phyloP scores from a whole-genome alignment of 1,284 basidiomycete genomes.

The Fomitopsis betulina region DNA sequence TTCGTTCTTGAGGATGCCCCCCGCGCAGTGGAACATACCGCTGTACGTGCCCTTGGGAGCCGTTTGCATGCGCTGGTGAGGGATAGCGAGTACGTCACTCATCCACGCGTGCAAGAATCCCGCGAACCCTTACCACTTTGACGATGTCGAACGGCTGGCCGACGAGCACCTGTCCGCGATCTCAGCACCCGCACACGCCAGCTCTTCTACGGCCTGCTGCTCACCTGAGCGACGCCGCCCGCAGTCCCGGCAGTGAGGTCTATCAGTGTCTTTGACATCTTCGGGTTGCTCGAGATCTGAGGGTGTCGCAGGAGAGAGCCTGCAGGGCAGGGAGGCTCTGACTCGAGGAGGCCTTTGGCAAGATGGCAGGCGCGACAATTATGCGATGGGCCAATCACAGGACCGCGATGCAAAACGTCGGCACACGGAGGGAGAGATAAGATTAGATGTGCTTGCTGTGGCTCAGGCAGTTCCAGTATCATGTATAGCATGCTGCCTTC shows the following conservation, averaged over 20 bases:
- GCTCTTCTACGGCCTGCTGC: slow-evolving; percentile 7
- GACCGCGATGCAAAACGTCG: slow-evolving; percentile 11
- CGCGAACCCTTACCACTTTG: slow-evolving; percentile 70
- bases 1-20: slow-evolving; percentile 85
- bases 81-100: slow-evolving; percentile 9
- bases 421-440: slow-evolving; percentile 7
- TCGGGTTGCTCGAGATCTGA: slow-evolving; percentile 2
- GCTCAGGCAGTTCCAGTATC: too few species aligned
- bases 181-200: slow-evolving; percentile 2
- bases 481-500: too few species aligned
- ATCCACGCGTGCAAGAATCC: not conserved
- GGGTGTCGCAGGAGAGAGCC: not conserved
- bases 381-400: slow-evolving; percentile 20
- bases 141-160: slow-evolving; percentile 97
- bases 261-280: slow-evolving; percentile 57
- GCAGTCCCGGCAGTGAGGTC: slow-evolving; percentile 83
- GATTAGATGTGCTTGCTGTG: slow-evolving; percentile 2
- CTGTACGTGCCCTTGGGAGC: slow-evolving; percentile 86
- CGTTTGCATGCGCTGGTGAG: slow-evolving; percentile 83
- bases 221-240: slow-evolving; percentile 86
- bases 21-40: slow-evolving; percentile 87
- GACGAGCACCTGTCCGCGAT: slow-evolving; percentile 64
- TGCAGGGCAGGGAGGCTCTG: not conserved
- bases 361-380: not conserved
- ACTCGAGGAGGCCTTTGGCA: not conserved